Percentiles rank a stretch among this genome's conserved stretches.
Evolutionary conservation across 1,139 yeast genomes (phyloP).

Genomic region (Yamadazyma atmosphaerica): DNA sequence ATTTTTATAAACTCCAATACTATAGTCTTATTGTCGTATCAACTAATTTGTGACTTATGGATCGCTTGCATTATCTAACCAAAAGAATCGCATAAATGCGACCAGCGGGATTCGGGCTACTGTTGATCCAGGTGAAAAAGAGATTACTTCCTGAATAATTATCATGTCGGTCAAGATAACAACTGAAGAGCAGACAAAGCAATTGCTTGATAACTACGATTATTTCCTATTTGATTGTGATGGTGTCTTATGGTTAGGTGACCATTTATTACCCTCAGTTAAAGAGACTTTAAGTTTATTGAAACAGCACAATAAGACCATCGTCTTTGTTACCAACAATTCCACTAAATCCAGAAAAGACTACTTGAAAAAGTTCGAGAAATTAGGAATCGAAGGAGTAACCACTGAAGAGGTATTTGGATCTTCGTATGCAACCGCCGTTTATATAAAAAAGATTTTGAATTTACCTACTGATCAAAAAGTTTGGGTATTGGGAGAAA

Average conservation of each 20-base stretch:
- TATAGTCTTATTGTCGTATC: neutral
- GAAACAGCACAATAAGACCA: conserved; percentile 49
- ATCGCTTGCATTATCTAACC: no score
- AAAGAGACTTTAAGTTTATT: conserved; percentile 39
- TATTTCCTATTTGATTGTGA: conserved; percentile 49
- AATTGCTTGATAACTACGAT: conserved; percentile 33
- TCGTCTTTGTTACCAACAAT: conserved; percentile 91
- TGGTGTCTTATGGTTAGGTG: conserved; percentile 52
- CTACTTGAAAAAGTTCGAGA: conserved; percentile 72
- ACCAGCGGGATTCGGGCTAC: neutral
- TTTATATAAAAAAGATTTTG: conserved; percentile 76
- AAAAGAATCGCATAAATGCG: neutral
- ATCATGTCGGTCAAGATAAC: conserved; percentile 21
- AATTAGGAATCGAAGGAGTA: conserved; percentile 67
- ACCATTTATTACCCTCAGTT: conserved; percentile 43
- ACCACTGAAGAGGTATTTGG: conserved; percentile 80
- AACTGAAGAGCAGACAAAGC: conserved; percentile 17
- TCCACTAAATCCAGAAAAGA: conserved; percentile 84
- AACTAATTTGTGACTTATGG: no score
- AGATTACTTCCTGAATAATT: neutral
- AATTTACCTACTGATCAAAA: conserved; percentile 62
- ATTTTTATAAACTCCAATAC: neutral
- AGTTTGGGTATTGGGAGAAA: conserved; percentile 50
- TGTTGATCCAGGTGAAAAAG: neutral
- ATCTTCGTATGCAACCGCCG: conserved; percentile 88